Base-by-base conservation (phyloP, 495 filamentous ascomycete genomes). In the Friedmanniomyces endolithicus region DNA sequence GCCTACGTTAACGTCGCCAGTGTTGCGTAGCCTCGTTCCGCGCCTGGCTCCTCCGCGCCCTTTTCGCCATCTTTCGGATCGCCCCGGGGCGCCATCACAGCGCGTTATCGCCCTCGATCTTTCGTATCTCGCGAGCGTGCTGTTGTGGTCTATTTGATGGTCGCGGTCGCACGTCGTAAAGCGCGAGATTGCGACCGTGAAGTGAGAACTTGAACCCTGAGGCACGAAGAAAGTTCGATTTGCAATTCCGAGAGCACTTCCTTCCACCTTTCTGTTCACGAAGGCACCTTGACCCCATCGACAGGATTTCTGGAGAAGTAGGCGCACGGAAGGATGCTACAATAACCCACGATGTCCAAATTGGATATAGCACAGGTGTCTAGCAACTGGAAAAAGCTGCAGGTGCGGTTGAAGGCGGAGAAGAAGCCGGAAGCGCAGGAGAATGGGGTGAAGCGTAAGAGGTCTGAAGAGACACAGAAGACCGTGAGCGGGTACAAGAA, bases 401-500 rank as follows among this genome's bases (percentile, higher is more conserved):
- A 72, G 46, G 47, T 65, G 50, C 64, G 44, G 25, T 56, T 72
- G 9, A 57, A 64, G 40, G 39, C 56, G 25, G 52, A 57, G 31
- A 59, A 59, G 27, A 39, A 39, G 41, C 20, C 51, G 33, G 6
- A 20, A 41, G 12, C 52, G 17, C 24, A 57, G 31, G 53, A 46
- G 37, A 59, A 60, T 46, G 56, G 54, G 25, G 17, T 55, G 52
- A 64, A 62, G 31, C 60, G 66, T 44, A 71, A 70, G 50, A 63
- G 63, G 37, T 6, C n/a, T 1, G 45, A 53, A 16, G 37, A 55
- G 17, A 12, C 39, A 27, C 33, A 39, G 25, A 44, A 40, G 22
- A 11, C 43, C 34, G 24, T 19, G 34, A 46, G 72, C 71, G 72
- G 65, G 65, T 24, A 52, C 55, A 88, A 88, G 70, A 88, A 84